Evolutionary conservation across 1,139 yeast species (phyloP).

Genomic region (Yamadazyma membranifaciens): DNA sequence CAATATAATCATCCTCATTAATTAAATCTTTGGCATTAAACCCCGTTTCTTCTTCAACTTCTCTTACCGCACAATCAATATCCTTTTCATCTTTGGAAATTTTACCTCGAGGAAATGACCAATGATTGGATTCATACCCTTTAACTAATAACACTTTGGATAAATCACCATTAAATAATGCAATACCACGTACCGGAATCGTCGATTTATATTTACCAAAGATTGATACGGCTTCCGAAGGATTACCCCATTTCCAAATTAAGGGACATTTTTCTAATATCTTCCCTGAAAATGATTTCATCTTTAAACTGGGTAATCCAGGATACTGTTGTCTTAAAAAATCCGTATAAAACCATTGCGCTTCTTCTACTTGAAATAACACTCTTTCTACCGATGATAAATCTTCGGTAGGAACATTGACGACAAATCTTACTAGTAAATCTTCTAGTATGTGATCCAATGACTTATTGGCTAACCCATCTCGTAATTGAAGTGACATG

Average conservation of each 20-base stretch:
- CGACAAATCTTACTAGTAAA: slow-evolving; percentile 80
- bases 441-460: slow-evolving; percentile 83
- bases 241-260: slow-evolving; percentile 84
- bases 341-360: slow-evolving; percentile 97
- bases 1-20: slow-evolving; percentile 70
- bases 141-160: slow-evolving; percentile 76
- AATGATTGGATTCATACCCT: slow-evolving; percentile 78
- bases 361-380: slow-evolving; percentile 94
- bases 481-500: slow-evolving; percentile 57
- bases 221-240: slow-evolving; percentile 66
- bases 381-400: slow-evolving; percentile 82
- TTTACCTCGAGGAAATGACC: slow-evolving; percentile 98
- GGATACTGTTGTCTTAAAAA: slow-evolving; percentile 76
- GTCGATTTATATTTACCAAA: slow-evolving; percentile 85
- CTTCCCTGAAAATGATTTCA: slow-evolving; percentile 74
- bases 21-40: slow-evolving; percentile 72
- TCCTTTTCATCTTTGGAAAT: slow-evolving; percentile 92
- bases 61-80: slow-evolving; percentile 90
- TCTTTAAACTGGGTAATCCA: slow-evolving; percentile 70
- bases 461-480: slow-evolving; percentile 56
- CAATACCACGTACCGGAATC: slow-evolving; percentile 97
- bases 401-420: slow-evolving; percentile 92
- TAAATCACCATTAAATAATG: slow-evolving; percentile 71
- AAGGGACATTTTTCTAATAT: slow-evolving; percentile 79
- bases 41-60: slow-evolving; percentile 94